phyloP scores from a whole-genome alignment of 208 protist genomes.

The Acanthamoeba royreba region DNA sequence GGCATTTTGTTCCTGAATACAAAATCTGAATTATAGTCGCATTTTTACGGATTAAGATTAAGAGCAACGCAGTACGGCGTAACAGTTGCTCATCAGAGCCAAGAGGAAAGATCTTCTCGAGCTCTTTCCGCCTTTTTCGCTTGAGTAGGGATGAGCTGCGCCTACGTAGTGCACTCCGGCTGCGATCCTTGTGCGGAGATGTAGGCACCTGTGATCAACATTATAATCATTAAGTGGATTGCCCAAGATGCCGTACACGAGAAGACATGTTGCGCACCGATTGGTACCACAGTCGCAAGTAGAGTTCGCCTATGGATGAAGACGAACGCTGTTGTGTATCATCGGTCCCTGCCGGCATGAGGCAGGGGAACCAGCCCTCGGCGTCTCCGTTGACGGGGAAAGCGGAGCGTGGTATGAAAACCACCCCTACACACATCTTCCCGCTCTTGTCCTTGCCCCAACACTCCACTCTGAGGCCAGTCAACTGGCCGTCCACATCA shows the following conservation, averaged over 20 bases:
- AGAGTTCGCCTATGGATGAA: neutral
- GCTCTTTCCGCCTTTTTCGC: neutral
- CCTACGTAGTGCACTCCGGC: neutral
- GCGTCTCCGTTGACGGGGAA: neutral
- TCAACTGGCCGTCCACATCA: neutral
- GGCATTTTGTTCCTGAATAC: neutral
- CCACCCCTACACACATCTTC: neutral
- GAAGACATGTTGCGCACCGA: neutral
- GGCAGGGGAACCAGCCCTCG: slow-evolving; percentile 5
- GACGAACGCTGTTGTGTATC: neutral
- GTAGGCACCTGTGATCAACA: neutral
- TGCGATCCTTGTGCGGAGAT: neutral
- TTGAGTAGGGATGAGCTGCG: neutral
- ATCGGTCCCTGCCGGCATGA: no score
- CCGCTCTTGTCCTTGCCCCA: slow-evolving; percentile 12
- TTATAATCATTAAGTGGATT: neutral
- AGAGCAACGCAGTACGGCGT: no score
- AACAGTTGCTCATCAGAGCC: neutral
- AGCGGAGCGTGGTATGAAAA: neutral
- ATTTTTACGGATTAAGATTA: no score
- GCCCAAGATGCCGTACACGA: neutral
- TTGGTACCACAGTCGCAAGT: neutral
- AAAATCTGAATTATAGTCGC: neutral
- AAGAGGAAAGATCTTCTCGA: neutral
- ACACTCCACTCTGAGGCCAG: neutral